Conservation (phyloP, 441 rosid species). For the Gossypium davidsonii region DNA sequence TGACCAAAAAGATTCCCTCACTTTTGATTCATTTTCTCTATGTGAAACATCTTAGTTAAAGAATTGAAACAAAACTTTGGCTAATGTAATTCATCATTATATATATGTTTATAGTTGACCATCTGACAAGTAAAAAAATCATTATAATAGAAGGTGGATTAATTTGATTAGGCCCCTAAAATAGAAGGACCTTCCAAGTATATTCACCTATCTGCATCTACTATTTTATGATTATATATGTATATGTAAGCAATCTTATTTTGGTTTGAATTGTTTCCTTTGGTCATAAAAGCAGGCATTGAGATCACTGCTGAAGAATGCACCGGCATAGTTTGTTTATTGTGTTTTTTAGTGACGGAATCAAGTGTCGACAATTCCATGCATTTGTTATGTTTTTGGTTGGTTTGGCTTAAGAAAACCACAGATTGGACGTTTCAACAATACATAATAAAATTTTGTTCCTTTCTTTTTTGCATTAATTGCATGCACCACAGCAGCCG, state of each 20-base stretch:
- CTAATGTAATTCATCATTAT: no score
- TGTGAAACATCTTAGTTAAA: no score
- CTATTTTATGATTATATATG: no score
- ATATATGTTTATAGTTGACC: no score
- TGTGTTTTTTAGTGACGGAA: not conserved
- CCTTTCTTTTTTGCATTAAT: not conserved
- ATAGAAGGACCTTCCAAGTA: no score
- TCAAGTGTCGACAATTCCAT: not conserved
- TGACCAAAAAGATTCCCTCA: no score
- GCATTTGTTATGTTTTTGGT: not conserved
- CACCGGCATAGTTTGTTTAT: not conserved
- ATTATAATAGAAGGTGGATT: no score
- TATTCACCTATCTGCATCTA: no score
- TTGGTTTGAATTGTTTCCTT: not conserved
- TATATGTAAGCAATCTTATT: not conserved
- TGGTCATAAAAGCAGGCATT: not conserved
- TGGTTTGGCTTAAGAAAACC: not conserved
- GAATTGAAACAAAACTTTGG: no score
- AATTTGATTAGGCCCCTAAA: no score
- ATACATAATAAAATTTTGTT: not conserved
- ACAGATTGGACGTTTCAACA: constrained; percentile 2
- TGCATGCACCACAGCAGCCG: not conserved
- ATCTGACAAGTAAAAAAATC: no score
- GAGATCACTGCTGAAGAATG: not conserved
- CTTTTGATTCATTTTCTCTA: no score